Base-by-base conservation (phyloP, 2,329 filamentous ascomycete species). In the Mycogone perniciosa region DNA sequence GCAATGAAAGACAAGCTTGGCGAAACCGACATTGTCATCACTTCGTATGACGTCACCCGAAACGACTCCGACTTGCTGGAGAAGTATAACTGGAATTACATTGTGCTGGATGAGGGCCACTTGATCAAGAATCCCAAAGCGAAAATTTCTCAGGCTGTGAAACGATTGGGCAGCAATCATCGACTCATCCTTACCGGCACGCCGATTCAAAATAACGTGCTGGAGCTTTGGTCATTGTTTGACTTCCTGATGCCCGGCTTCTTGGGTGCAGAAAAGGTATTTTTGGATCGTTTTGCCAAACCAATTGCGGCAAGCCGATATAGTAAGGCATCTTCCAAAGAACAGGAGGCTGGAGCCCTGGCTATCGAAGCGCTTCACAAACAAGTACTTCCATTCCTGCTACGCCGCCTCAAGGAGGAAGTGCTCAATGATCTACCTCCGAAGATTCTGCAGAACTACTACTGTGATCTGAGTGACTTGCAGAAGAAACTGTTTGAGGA, bases 241-340 rank as follows among this genome's bases (percentile, higher is more conserved):
- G 93, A 99, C 70, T 99, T 99, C 72, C 76, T 99, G 54, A 99
- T 99, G 93, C 93, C 95, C 3, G 95, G 93, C 2, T 99, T 99
- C 74, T 76, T 99, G 6, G 93, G 93, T 31, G 89, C 91, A 0
- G 90, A 83, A 55, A 96, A 95, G 71, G 89, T 96, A n/a, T 96
- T 96, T 71, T 76, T 95, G 57, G 92, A 96, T 67, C 84, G 91
- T 3, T 96, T 96, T 60, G 90, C 91, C 7, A 96, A 96, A 69
- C 91, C 91, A 1, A 96, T 96, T 60, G 89, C 92, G 1, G 91
- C 91, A 4, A 96, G 89, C 63, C 87, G 95, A 20, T 96, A 91
- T 65, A 92, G 89, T 69, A 99, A 97, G 67, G 95, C 93, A 1
- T 97, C 92, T 1, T 96, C 93, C 0, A 97, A 96, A 64, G 93